Evolutionary conservation across 2,329 filamentous ascomycete species (phyloP), one percentile per base, ranked within the genome.

Genomic region (Atkinsonella hypoxylon): DNA sequence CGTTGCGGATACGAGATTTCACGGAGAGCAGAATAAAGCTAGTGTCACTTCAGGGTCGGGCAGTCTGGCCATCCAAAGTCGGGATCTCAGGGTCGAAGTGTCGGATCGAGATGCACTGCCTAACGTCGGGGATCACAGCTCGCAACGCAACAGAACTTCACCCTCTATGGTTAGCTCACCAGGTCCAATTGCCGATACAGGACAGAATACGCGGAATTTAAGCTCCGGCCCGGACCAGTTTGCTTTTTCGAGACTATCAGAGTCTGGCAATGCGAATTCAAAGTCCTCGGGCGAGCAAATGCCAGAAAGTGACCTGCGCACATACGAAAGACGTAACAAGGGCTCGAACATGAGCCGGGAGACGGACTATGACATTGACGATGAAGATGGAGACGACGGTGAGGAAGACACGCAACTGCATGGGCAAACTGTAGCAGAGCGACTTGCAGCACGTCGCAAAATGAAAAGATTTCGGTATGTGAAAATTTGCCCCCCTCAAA

Each of bases 391-490:
- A 69, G 59, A 73, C 38, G 77, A 80, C 40, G 70, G 53, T 20
- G 64, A 65, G 3, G 56, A 61, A 41, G 54, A 63, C 6, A 51
- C 56, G 15, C 53, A 63, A n/a, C 61, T 61, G n/a, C 67, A 65
- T 43, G 69, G 72, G 34, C 76, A 75, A 59, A 79, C 74, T 9
- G 73, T 72, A 20, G 78, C 78, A 31, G 80, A 82, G 62, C 72
- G 74, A 51, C 73, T 72, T 36, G 79, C 72, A 51, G 78, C 74
- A 58, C 70, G 76, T 48, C 74, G 77, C 55, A 85, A 83, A 64
- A 83, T 83, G 86, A 91, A 91, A 73, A 76, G 87, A 52, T 91
- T 91, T 63, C 79, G 85, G 84, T 87, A 74, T 56, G 67, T 48
- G 41, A n/a, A 11, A 22, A 47, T 36, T 26, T 36, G 38, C 30